phyloP scores from a whole-genome alignment of 140 eudicot genomes.

The Senecio squalidus region DNA sequence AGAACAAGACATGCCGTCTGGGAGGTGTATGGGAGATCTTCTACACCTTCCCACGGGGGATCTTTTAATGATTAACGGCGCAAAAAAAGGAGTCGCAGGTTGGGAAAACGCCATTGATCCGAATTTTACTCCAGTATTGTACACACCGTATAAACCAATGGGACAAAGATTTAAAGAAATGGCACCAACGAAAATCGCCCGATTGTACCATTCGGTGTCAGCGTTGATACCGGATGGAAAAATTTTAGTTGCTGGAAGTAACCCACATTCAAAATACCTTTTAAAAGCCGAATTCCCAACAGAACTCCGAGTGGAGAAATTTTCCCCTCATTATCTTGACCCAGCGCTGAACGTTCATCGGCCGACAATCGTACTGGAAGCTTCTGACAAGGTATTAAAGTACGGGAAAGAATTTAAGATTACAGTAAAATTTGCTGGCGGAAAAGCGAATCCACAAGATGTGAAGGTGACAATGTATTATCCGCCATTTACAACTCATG shows the following conservation, averaged over 20 bases:
- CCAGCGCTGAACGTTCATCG: slow-evolving; percentile 24
- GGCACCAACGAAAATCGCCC: slow-evolving; percentile 42
- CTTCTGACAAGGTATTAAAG: slow-evolving; percentile 21
- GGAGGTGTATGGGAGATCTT: slow-evolving; percentile 74
- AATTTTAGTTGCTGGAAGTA: slow-evolving; percentile 76
- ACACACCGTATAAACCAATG: slow-evolving; percentile 32
- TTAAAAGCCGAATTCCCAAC: slow-evolving; percentile 39
- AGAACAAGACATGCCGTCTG: slow-evolving; percentile 67
- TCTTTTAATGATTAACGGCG: slow-evolving; percentile 67
- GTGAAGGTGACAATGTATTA: slow-evolving; percentile 56
- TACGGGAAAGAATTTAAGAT: slow-evolving; percentile 33
- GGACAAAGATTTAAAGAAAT: slow-evolving; percentile 52
- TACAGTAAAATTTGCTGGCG: background rate
- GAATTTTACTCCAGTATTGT: slow-evolving; percentile 53
- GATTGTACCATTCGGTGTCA: slow-evolving; percentile 79
- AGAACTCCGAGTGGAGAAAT: slow-evolving; percentile 72
- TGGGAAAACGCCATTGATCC: slow-evolving; percentile 72
- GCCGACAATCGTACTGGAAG: slow-evolving; percentile 21
- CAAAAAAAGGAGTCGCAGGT: slow-evolving; percentile 58
- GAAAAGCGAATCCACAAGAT: slow-evolving; percentile 18
- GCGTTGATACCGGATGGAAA: slow-evolving; percentile 55
- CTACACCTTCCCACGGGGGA: slow-evolving; percentile 69
- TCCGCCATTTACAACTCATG: slow-evolving; percentile 93
- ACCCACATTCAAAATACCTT: slow-evolving; percentile 46
- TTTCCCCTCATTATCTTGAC: slow-evolving; percentile 73